These are phyloP conservation scores for Rhizopogon vinicolor DNA, from an alignment of 768 basidiomycete genomes.

Conservation along the genomic window DNA sequence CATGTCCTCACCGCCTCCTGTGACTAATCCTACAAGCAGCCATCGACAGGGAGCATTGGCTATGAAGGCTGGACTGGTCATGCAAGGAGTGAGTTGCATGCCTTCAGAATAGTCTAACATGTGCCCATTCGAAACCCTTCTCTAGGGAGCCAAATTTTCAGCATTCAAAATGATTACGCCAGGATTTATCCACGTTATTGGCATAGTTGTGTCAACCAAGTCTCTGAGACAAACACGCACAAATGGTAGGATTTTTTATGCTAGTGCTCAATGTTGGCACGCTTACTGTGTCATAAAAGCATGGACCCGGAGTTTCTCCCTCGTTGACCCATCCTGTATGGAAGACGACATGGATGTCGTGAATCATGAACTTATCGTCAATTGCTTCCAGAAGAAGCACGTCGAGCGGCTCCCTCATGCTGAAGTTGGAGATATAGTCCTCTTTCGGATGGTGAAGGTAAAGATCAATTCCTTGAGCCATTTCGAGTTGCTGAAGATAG, in stretches of 20 bases:
- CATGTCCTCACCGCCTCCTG: neutral
- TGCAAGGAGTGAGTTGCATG: neutral
- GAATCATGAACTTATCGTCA: constrained; percentile 22
- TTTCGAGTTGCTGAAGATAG: neutral
- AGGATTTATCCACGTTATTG: constrained; percentile 25
- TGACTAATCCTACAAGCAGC: neutral
- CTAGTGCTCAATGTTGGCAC: neutral
- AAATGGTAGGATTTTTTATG: constrained; percentile 20
- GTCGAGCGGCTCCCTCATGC: constrained; percentile 48
- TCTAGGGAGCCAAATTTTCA: constrained; percentile 23
- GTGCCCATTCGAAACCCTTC: neutral
- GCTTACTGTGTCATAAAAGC: constrained; percentile 31
- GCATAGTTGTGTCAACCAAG: constrained; percentile 20
- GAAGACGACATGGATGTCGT: constrained; percentile 21
- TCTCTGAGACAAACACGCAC: constrained; percentile 12
- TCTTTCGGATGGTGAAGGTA: constrained; percentile 50
- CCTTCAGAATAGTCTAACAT: too few relatives aligned
- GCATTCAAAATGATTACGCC: constrained; percentile 10
- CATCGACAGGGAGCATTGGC: neutral
- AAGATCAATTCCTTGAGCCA: neutral
- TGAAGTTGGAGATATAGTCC: constrained; percentile 43
- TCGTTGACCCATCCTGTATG: constrained; percentile 52
- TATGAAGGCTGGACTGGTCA: neutral
- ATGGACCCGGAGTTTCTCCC: constrained; percentile 35
- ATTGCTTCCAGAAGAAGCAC: constrained; percentile 48